These are phyloP conservation scores for Fraxinus quadrangulata DNA, from an alignment of 257 asterid genomes.

Conservation along the genomic window DNA sequence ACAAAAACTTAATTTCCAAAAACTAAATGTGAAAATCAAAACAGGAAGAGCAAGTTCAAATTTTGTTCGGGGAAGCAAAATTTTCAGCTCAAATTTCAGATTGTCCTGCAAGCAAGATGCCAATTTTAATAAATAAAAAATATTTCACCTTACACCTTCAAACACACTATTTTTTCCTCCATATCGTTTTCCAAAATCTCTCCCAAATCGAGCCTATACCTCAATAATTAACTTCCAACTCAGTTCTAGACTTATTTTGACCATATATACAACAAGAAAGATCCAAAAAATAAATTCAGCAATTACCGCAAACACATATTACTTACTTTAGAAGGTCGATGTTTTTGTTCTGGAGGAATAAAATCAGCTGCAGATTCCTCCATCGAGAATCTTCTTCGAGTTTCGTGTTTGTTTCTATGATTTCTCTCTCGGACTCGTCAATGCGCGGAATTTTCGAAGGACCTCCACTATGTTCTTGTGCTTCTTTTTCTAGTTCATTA, in stretches of 20 bases:
- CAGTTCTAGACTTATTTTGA: neutral
- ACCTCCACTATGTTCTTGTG: neutral
- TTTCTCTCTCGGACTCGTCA: constrained; percentile 29
- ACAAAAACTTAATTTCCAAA: neutral
- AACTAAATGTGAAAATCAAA: constrained; percentile 5
- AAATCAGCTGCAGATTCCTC: constrained; percentile 65
- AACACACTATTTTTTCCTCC: neutral
- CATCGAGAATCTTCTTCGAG: constrained; percentile 49
- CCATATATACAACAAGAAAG: neutral
- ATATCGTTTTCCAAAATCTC: constrained; percentile 16
- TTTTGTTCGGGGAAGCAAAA: neutral
- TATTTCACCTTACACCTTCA: neutral
- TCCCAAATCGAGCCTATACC: neutral
- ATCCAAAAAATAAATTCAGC: neutral
- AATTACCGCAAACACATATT: neutral
- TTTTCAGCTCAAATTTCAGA: neutral
- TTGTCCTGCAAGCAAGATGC: neutral
- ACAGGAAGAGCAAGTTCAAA: constrained; percentile 3
- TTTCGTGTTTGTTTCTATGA: constrained; percentile 17
- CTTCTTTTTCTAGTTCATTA: constrained; percentile 34
- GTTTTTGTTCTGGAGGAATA: constrained; percentile 57
- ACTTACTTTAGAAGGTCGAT: constrained; percentile 46
- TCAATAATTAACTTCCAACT: neutral
- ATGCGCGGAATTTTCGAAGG: constrained; percentile 41
- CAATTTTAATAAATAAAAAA: neutral